Conservation (phyloP, 768 basidiomycete genomes). For the Suillus placidus region DNA sequence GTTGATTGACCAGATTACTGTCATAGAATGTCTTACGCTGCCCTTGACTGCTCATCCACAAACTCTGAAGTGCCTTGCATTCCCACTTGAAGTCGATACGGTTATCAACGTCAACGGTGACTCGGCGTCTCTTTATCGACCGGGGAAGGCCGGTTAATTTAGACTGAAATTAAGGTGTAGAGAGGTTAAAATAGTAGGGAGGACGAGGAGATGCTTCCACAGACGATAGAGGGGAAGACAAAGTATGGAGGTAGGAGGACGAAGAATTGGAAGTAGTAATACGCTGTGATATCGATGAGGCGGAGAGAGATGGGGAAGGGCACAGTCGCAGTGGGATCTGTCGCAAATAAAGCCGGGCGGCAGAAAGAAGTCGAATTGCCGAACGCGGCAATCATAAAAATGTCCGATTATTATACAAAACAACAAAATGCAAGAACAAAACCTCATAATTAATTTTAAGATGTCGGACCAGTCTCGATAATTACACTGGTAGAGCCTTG, state of each 20-base stretch:
- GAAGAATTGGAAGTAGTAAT: slow-evolving; percentile 17
- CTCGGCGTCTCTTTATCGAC: slow-evolving; percentile 45
- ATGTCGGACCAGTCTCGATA: neutral
- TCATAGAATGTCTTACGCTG: slow-evolving; percentile 22
- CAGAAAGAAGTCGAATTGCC: slow-evolving; percentile 40
- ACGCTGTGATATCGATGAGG: slow-evolving; percentile 32
- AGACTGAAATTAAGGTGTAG: slow-evolving; percentile 34
- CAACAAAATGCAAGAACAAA: slow-evolving; percentile 13
- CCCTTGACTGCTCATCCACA: slow-evolving; percentile 34
- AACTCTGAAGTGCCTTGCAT: slow-evolving; percentile 33
- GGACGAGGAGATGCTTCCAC: neutral
- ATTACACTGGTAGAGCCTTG: neutral
- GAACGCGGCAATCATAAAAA: slow-evolving; percentile 39
- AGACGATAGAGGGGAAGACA: neutral
- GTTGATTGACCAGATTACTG: slow-evolving; percentile 12
- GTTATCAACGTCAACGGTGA: slow-evolving; percentile 44
- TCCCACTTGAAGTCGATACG: slow-evolving; percentile 27
- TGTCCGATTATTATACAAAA: slow-evolving; percentile 34
- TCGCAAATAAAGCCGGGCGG: slow-evolving; percentile 44
- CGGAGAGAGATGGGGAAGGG: slow-evolving; percentile 31
- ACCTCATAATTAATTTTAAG: neutral
- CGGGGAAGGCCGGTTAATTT: slow-evolving; percentile 44
- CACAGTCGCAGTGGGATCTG: slow-evolving; percentile 39
- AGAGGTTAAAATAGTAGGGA: slow-evolving; percentile 16
- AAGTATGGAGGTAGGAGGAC: neutral